phyloP scores from a whole-genome alignment of 2,329 filamentous ascomycete genomes.

The Ascochyta koolunga region DNA sequence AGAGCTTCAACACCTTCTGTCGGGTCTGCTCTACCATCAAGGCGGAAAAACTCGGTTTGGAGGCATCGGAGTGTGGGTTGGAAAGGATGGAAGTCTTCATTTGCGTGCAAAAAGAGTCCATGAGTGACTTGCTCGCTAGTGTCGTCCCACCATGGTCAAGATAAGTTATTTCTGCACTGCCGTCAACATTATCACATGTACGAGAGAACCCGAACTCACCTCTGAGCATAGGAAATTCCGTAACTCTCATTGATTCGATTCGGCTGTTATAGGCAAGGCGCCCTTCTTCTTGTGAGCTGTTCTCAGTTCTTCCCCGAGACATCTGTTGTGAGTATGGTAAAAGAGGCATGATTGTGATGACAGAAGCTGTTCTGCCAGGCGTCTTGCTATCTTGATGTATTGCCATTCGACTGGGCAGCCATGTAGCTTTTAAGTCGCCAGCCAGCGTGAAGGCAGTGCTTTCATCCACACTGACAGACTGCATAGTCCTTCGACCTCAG shows the following conservation, averaged over 20 bases:
- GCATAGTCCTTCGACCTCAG: constrained; percentile 1
- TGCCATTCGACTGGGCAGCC: background rate
- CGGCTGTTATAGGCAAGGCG: constrained; percentile 20
- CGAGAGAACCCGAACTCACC: constrained; percentile 11
- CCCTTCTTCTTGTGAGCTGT: background rate
- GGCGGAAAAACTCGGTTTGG: constrained; percentile 63
- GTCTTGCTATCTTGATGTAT: background rate
- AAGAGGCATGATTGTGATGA: background rate
- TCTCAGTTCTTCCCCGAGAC: background rate
- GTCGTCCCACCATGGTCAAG: constrained; percentile 63
- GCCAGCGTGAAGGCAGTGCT: background rate
- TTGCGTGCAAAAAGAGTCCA: constrained; percentile 62
- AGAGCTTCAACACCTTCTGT: constrained; percentile 65
- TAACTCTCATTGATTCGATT: constrained; percentile 20
- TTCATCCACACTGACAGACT: background rate
- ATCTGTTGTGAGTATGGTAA: background rate
- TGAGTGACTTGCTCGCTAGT: constrained; percentile 58
- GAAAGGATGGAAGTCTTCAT: constrained; percentile 66
- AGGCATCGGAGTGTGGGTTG: constrained; percentile 70
- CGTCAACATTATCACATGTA: background rate
- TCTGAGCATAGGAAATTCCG: constrained; percentile 36
- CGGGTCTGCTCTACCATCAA: constrained; percentile 60
- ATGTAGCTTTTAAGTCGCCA: constrained; percentile 3
- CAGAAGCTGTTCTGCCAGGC: background rate
- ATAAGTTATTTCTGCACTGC: constrained; percentile 50